These are phyloP conservation scores for Westerdykella aurantiaca DNA, from an alignment of 2,329 filamentous ascomycete species.

Conservation along the genomic window DNA sequence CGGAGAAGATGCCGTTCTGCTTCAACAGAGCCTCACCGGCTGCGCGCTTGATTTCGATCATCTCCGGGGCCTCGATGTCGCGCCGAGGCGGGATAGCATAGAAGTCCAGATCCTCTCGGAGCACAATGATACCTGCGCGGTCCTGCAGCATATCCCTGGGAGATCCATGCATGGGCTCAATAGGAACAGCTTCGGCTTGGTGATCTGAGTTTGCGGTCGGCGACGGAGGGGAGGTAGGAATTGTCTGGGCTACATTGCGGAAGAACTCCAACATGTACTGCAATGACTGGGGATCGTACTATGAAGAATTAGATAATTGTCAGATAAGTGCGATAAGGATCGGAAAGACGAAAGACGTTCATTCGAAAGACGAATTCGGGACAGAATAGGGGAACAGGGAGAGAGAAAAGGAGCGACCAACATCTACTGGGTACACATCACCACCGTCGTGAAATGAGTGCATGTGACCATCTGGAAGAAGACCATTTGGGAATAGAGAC, in stretches of 20 bases:
- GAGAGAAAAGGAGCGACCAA: slow-evolving; percentile 50
- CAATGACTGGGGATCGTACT: slow-evolving; percentile 95
- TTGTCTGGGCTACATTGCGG: slow-evolving; percentile 91
- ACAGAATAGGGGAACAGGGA: slow-evolving; percentile 20
- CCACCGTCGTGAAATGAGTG: slow-evolving; percentile 78
- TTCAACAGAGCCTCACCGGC: slow-evolving; percentile 78
- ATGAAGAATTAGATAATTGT: slow-evolving; percentile 46
- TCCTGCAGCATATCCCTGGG: slow-evolving; percentile 75
- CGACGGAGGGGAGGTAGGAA: slow-evolving; percentile 66
- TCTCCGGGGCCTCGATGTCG: slow-evolving; percentile 79
- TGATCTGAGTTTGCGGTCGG: slow-evolving; percentile 45
- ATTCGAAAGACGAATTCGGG: slow-evolving; percentile 32
- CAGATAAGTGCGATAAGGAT: slow-evolving; percentile 51
- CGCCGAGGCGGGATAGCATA: slow-evolving; percentile 85
- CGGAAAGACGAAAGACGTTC: slow-evolving; percentile 39
- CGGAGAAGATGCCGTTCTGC: slow-evolving; percentile 94
- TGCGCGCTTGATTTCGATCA: slow-evolving; percentile 94
- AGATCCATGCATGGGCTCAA: slow-evolving; percentile 66
- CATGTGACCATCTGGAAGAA: slow-evolving; percentile 94
- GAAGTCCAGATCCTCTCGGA: slow-evolving; percentile 94
- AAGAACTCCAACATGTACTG: slow-evolving; percentile 99
- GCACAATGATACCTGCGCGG: slow-evolving; percentile 90
- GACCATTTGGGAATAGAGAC: slow-evolving; percentile 96
- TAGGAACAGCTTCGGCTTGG: slow-evolving; percentile 52
- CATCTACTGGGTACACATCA: slow-evolving; percentile 95